These are phyloP conservation scores for Yamadazyma blattariae DNA, from an alignment of 1,139 yeast genomes.

Conservation along the genomic window DNA sequence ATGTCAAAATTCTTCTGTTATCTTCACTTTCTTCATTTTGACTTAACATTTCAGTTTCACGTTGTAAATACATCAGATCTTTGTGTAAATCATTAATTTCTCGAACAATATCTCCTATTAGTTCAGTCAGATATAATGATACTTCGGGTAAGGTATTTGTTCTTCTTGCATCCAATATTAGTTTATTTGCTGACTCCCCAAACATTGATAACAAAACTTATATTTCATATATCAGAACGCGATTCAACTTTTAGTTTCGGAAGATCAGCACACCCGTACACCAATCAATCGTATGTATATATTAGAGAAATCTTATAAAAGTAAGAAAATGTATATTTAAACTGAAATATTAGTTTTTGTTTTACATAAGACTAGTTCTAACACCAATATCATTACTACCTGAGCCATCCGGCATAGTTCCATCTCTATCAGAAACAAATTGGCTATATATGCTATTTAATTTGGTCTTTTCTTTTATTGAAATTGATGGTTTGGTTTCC, in stretches of 20 bases:
- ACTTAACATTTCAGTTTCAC: constrained; percentile 13
- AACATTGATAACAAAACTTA: constrained; percentile 54
- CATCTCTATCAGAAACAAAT: constrained; percentile 78
- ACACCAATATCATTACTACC: constrained; percentile 86
- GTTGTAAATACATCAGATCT: constrained; percentile 41
- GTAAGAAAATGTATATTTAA: no score
- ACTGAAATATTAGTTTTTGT: no score
- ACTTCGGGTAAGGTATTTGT: constrained; percentile 62
- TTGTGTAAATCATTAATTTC: constrained; percentile 58
- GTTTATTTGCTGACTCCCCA: constrained; percentile 83
- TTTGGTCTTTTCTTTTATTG: constrained; percentile 65
- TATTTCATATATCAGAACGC: constrained; percentile 1
- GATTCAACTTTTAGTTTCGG: no score
- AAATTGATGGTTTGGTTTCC: constrained; percentile 87
- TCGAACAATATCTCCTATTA: constrained; percentile 62
- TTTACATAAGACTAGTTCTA: constrained; percentile 66
- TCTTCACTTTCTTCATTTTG: constrained; percentile 23
- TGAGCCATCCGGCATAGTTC: constrained; percentile 85
- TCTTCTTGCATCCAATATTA: constrained; percentile 81
- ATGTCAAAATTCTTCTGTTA: constrained; percentile 52
- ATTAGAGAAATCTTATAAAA: no score
- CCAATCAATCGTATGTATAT: no score
- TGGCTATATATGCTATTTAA: constrained; percentile 64
- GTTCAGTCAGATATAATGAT: constrained; percentile 72
- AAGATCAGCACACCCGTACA: no score